phyloP scores from a whole-genome alignment of 2,329 filamentous ascomycete genomes.

The Rhynchosporium graminicola region DNA sequence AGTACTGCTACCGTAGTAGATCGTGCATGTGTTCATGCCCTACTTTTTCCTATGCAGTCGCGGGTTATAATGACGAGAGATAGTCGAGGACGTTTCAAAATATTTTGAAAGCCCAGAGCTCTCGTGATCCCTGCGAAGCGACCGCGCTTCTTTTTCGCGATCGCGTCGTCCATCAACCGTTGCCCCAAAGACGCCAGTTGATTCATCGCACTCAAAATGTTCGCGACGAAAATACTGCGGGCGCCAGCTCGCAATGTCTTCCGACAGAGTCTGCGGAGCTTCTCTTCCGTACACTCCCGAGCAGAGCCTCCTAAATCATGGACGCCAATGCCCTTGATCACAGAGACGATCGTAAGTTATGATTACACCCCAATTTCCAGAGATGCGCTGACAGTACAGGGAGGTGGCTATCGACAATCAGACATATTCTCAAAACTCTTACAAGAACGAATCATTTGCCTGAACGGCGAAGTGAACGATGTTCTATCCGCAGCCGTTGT shows the following conservation, averaged over 20 bases:
- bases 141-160: constrained; percentile 24
- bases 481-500: constrained; percentile 90
- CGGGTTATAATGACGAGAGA: background rate
- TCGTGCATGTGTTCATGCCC: constrained; percentile 37
- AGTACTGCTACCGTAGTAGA: constrained; percentile 30
- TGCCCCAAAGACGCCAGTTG: background rate
- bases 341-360: constrained; percentile 55
- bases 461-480: constrained; percentile 91
- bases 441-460: constrained; percentile 89
- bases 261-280: constrained; percentile 28
- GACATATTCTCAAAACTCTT: constrained; percentile 81
- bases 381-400: constrained; percentile 48
- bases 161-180: constrained; percentile 25
- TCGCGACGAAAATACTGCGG: constrained; percentile 34
- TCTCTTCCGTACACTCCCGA: constrained; percentile 31
- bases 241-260: constrained; percentile 33
- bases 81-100: background rate
- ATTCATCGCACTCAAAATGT: constrained; percentile 31
- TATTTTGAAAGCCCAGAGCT: constrained; percentile 8
- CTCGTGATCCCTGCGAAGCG: constrained; percentile 20
- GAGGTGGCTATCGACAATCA: constrained; percentile 73
- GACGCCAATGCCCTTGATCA: constrained; percentile 54
- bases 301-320: constrained; percentile 41
- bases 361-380: constrained; percentile 35
- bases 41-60: constrained; percentile 20